phyloP scores from a whole-genome alignment of 306 rosid genomes.

The Argentina anserina region DNA sequence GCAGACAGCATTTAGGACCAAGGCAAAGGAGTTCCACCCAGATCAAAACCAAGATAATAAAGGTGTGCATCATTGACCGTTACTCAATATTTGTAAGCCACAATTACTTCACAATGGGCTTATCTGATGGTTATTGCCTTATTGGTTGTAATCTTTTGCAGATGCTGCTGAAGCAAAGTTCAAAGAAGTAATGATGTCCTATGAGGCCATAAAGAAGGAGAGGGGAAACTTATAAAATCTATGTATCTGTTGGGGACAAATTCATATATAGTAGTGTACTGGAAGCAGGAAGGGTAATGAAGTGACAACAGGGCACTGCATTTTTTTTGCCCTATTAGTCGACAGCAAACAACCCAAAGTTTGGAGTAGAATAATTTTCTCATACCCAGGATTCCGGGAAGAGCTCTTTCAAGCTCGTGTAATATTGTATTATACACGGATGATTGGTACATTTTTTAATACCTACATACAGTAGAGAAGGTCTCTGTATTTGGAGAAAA shows the following conservation, averaged over 20 bases:
- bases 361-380: slow-evolving; percentile 22
- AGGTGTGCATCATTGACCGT: slow-evolving; percentile 43
- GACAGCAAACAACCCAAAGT: slow-evolving; percentile 16
- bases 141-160: slow-evolving; percentile 35
- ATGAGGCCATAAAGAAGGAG: slow-evolving; percentile 89
- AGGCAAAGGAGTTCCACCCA: slow-evolving; percentile 92
- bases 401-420: slow-evolving; percentile 21
- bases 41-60: slow-evolving; percentile 90
- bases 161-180: slow-evolving; percentile 91
- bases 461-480: slow-evolving; percentile 11
- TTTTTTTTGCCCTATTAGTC: slow-evolving; percentile 19
- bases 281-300: slow-evolving; percentile 28
- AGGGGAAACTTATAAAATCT: slow-evolving; percentile 31
- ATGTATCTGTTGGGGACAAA: slow-evolving; percentile 21
- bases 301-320: slow-evolving; percentile 9
- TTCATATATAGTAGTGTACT: not conserved
- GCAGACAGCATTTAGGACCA: slow-evolving; percentile 87
- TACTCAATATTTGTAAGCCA: slow-evolving; percentile 3
- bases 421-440: slow-evolving; percentile 11
- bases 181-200: slow-evolving; percentile 87
- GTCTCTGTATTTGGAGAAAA: slow-evolving; percentile 16
- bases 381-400: not conserved
- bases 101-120: not conserved
- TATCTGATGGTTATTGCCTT: slow-evolving; percentile 3
- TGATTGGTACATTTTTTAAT: slow-evolving; percentile 3